Evolutionary conservation across 2,329 filamentous ascomycete genomes (phyloP).

Genomic region (Cordyceps fumosorosea): DNA sequence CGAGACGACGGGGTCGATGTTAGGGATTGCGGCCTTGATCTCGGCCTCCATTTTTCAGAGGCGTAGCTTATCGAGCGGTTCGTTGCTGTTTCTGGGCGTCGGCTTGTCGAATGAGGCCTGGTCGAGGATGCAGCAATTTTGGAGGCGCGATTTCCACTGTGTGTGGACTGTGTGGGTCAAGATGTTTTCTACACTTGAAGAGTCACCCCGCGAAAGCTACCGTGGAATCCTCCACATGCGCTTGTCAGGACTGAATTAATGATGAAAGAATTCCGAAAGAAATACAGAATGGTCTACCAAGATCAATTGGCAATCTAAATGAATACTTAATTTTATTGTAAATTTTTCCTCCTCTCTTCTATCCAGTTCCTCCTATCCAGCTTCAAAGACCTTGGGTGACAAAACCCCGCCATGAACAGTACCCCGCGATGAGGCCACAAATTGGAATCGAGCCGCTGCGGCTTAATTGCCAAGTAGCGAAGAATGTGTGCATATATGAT

Average conservation of each 20-base stretch:
- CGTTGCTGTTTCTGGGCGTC: not conserved
- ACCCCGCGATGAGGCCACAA: not conserved
- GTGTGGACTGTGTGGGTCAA: conserved; percentile 1
- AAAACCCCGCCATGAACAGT: not conserved
- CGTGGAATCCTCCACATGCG: not conserved
- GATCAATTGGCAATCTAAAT: too few species aligned
- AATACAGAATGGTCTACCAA: too few species aligned
- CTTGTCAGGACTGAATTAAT: too few species aligned
- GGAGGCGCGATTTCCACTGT: conserved; percentile 5
- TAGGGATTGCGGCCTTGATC: conserved; percentile 75
- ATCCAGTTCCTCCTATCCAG: too few species aligned
- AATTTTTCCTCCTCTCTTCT: too few species aligned
- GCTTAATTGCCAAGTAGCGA: not conserved
- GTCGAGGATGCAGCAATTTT: conserved; percentile 7
- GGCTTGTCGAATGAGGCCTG: not conserved
- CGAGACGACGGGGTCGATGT: conserved; percentile 81
- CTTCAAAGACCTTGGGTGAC: too few species aligned
- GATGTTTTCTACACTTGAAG: not conserved
- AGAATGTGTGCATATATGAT: not conserved
- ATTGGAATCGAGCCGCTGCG: not conserved
- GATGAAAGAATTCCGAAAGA: too few species aligned
- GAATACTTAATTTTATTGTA: too few species aligned
- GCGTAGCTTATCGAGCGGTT: not conserved
- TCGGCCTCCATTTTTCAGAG: conserved; percentile 68
- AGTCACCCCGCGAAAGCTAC: conserved; percentile 5